Conservation (phyloP, 208 protist species). For the Leishmania aethiopica region DNA sequence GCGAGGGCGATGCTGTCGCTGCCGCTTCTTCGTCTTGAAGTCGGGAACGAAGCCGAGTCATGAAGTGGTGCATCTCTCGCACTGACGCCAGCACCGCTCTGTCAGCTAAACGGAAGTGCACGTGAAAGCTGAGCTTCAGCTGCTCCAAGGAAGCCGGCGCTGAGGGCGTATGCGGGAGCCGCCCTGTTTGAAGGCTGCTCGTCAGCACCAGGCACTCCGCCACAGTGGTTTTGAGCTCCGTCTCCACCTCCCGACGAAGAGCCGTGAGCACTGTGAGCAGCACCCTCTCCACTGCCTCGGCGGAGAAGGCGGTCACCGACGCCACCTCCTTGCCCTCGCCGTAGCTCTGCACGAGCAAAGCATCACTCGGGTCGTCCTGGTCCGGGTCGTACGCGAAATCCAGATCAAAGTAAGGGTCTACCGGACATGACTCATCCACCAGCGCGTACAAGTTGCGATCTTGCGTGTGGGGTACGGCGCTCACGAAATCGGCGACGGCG, state of each 20-base stretch:
- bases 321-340: not conserved
- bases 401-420: conserved; percentile 89
- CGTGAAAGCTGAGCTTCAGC: conserved; percentile 83
- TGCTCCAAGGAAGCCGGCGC: conserved; percentile 12
- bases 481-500: conserved; percentile 53
- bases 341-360: conserved; percentile 8
- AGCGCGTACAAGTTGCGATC: conserved; percentile 83
- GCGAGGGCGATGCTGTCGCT: not conserved
- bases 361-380: conserved; percentile 6
- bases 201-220: conserved; percentile 69
- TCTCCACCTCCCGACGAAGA: conserved; percentile 47
- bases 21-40: conserved; percentile 27
- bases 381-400: conserved; percentile 49
- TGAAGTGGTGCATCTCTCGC: conserved; percentile 61
- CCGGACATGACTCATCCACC: conserved; percentile 62
- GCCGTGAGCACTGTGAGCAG: conserved; percentile 41
- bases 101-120: conserved; percentile 72
- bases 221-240: conserved; percentile 31
- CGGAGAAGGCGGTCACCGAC: not conserved
- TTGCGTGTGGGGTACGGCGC: conserved; percentile 40
- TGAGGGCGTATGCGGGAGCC: not conserved
- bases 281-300: conserved; percentile 41
- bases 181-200: conserved; percentile 48
- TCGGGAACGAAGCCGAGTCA: conserved; percentile 38
- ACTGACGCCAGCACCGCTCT: conserved; percentile 48